These are phyloP conservation scores for Cutaneotrichosporon cyanovorans DNA, from an alignment of 1,284 basidiomycete species.

Conservation along the genomic window DNA sequence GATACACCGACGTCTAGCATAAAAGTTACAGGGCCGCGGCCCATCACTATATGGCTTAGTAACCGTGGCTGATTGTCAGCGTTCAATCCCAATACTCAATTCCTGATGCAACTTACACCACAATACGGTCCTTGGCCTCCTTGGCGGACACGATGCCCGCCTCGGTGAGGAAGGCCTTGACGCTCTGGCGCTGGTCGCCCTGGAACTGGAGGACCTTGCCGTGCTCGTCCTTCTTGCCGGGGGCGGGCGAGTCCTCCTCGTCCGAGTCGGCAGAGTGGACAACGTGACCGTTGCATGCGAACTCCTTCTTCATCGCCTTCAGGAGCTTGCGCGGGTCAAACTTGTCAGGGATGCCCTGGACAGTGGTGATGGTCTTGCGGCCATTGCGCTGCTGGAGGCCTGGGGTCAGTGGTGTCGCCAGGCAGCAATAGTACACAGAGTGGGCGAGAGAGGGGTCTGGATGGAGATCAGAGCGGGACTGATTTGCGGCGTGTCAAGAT, in stretches of 20 bases:
- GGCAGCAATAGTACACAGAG: too few species aligned
- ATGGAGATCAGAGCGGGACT: too few species aligned
- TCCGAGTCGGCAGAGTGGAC: constrained; percentile 51
- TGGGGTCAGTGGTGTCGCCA: constrained; percentile 18
- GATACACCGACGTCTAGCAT: too few species aligned
- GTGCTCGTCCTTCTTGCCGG: constrained; percentile 81
- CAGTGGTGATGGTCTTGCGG: constrained; percentile 95
- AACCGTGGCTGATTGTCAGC: constrained; percentile 8
- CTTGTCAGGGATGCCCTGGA: constrained; percentile 92
- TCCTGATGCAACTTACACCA: constrained; percentile 32
- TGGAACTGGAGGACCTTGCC: constrained; percentile 98
- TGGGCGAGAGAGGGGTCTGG: too few species aligned
- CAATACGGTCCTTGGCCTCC: constrained; percentile 48
- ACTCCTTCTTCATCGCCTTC: constrained; percentile 99
- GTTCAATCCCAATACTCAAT: background rate
- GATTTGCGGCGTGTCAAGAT: too few species aligned
- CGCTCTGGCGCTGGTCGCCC: constrained; percentile 93
- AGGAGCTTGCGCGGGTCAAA: constrained; percentile 98
- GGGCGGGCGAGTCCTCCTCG: constrained; percentile 38
- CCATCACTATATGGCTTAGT: constrained; percentile 2
- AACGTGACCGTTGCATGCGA: constrained; percentile 97
- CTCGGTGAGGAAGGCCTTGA: constrained; percentile 73
- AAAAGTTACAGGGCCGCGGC: too few species aligned
- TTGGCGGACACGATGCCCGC: constrained; percentile 42
- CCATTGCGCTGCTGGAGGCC: constrained; percentile 98